Base-by-base conservation (phyloP, 257 asterid species). In the Craterostigma plantagineum region DNA sequence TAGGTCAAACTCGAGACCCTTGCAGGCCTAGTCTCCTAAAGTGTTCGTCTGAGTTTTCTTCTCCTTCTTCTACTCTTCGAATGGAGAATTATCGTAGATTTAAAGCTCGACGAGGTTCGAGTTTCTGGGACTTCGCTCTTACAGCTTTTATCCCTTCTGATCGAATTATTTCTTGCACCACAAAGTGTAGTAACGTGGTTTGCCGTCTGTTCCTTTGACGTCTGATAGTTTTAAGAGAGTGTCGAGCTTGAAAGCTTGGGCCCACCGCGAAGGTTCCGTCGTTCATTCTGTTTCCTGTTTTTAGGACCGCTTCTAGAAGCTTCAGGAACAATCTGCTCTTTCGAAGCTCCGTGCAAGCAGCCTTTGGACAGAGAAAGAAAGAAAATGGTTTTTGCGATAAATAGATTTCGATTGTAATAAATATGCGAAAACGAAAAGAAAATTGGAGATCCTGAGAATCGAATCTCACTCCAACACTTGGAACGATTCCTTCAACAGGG, bases 261-360 rank as follows among this genome's bases (percentile, higher is more conserved):
- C 33, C 94, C 81, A 4, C 97, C 97, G 13, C 85, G 62, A 71
- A 86, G 9, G 97, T 87, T 48, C 97, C 97, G 17, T 69, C 75
- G 4, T 87, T 87, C 97, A 87, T 78, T 34, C 97, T 93, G 46
- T 87, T 87, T 27, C 93, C 97, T 8, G 95, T 87, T 71, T 87
- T 87, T 4, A 87, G 78, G 57, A 81, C 93, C n/a, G 97, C 97
- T 64, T 87, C 93, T 8, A 87, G 77, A 50, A 87, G 92, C 62
- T 81, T 87, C 57, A 81, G 71, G 63, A 87, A 87, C 44, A 87
- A 65, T 46, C 93, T 69, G 68, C 82, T 81, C 50, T 73, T 66
- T 40, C 92, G 70, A 43, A 87, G 65, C 54, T 82, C 97, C 11
- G 76, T 52, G 75, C 92, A 71, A 46, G 97, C 97, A 60, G 92